phyloP scores from a whole-genome alignment of 2,329 filamentous ascomycete genomes.

The Massarina eburnea region DNA sequence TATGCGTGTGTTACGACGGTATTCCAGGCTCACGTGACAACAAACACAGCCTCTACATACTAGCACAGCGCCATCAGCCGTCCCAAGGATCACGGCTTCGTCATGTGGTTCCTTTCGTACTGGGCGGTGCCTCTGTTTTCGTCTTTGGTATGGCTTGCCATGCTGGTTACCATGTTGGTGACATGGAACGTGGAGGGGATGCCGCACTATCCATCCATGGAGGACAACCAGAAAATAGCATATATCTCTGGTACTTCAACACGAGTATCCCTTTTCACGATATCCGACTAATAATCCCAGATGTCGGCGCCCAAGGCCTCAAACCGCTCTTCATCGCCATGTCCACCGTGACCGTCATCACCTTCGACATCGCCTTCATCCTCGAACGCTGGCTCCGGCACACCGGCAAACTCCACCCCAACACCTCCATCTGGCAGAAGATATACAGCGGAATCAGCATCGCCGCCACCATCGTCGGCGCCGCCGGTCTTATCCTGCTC shows the following conservation, averaged over 20 bases:
- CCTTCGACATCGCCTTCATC: conserved; percentile 78
- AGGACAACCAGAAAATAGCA: conserved; percentile 60
- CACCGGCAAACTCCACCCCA: conserved; percentile 73
- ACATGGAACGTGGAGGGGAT: conserved; percentile 65
- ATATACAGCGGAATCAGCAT: conserved; percentile 64
- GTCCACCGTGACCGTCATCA: conserved; percentile 70
- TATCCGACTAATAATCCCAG: conserved; percentile 38
- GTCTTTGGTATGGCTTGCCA: conserved; percentile 55
- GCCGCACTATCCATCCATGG: conserved; percentile 65
- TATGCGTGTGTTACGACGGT: too few species aligned
- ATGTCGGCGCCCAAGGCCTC: conserved; percentile 62
- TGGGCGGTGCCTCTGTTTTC: conserved; percentile 71
- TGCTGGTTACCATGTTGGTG: conserved; percentile 70
- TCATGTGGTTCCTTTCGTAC: conserved; percentile 48
- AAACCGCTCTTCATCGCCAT: conserved; percentile 80
- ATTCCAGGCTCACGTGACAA: too few species aligned
- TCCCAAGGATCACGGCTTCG: too few species aligned
- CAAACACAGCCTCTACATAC: too few species aligned
- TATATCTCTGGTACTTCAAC: conserved; percentile 65
- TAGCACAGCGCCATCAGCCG: too few species aligned
- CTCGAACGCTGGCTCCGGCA: conserved; percentile 86
- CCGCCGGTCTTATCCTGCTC: conserved; percentile 77
- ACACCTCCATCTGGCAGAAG: conserved; percentile 66
- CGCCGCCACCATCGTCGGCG: conserved; percentile 71
- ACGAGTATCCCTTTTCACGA: neutral